Percentiles rank a stretch among this genome's conserved stretches.
Evolutionary conservation across 257 asterid species (phyloP).

Genomic region (Eucommia ulmoides): DNA sequence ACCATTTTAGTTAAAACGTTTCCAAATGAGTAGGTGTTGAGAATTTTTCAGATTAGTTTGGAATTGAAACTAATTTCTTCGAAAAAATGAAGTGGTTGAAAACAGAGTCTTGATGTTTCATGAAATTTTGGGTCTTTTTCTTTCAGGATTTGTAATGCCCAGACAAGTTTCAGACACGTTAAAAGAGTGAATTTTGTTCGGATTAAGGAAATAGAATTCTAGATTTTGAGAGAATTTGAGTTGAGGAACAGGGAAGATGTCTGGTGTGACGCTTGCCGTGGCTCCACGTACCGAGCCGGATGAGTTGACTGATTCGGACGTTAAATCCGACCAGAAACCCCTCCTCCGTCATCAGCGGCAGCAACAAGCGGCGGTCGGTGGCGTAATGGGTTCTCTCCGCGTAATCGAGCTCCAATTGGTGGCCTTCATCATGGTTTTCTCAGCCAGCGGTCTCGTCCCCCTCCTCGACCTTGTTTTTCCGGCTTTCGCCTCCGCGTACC

Average conservation of each 20-base stretch:
- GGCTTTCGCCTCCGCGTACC: slow-evolving; percentile 41
- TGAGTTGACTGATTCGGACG: slow-evolving; percentile 1
- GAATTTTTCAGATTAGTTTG: too few species aligned
- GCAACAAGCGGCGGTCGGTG: slow-evolving; percentile 14
- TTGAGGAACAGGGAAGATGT: slow-evolving; percentile 27
- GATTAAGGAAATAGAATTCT: too few species aligned
- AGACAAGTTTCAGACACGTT: too few species aligned
- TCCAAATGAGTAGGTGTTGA: too few species aligned
- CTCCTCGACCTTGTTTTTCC: slow-evolving; percentile 65
- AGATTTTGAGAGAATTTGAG: too few species aligned
- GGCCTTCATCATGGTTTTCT: slow-evolving; percentile 82
- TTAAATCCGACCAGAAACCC: slow-evolving; percentile 2
- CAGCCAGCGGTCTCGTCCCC: slow-evolving; percentile 72
- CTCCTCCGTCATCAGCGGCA: neutral
- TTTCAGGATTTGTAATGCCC: too few species aligned
- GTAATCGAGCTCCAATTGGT: slow-evolving; percentile 77
- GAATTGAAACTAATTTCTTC: too few species aligned
- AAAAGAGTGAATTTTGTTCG: too few species aligned
- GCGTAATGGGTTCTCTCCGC: slow-evolving; percentile 82
- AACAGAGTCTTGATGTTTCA: too few species aligned
- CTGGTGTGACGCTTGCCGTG: slow-evolving; percentile 46
- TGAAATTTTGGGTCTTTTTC: too few species aligned
- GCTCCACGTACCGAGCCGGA: slow-evolving; percentile 26
- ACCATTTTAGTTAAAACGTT: too few species aligned
- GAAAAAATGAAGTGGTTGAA: too few species aligned